Evolutionary conservation across 2,329 filamentous ascomycete genomes (phyloP), one percentile per base, ranked within the genome.

Genomic region (Alternaria ethzedia): DNA sequence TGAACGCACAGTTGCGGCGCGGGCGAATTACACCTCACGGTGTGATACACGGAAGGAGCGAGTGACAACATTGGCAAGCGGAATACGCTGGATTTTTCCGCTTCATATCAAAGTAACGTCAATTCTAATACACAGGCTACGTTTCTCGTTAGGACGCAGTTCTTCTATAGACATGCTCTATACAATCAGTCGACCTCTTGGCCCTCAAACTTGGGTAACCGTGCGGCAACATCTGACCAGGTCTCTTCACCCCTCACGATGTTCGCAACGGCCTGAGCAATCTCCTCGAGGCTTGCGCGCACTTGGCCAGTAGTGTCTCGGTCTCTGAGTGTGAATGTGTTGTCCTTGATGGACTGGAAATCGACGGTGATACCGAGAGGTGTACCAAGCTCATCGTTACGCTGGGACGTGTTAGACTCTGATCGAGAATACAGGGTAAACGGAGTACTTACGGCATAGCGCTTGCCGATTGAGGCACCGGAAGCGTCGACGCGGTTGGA

Each of bases 371-470:
- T 90, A 78, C 94, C 95, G 69, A 97, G 90, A 8, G 95, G 93
- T 47, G 96, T 98, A 75, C 95, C 96, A 63, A 97, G 88, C 83
- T 98, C 95, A 81, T 98, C 95, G 79, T 97, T 97, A 75, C 96
- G 90, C 78, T 78, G 59, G 25, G 49, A n/a, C 3, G 25, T 58
- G 61, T 77, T 67, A 78, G 72, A 30, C 13, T 23, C 45, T 54
- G 15, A 20, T 51, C 9, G 25, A 17, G 5, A 17, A 28, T 20
- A 20, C 44, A 32, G 30, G 10, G 30, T 5, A 61, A 32, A n/a
- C 5, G n/a, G 7, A 47, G 23, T 11, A 51, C 75, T 67, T 71
- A 78, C 76, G 54, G 91, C 71, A 69, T 81, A 98, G 57, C 95
- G 91, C 86, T 97, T 97, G 79, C 95, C 95, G 73, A 98, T 98